A percentile compares a stretch with the other conserved stretches of the same genome.
These are phyloP conservation scores for Backusella circina DNA, from an alignment of 192 early-diverging fungal species.

Conservation along the genomic window DNA sequence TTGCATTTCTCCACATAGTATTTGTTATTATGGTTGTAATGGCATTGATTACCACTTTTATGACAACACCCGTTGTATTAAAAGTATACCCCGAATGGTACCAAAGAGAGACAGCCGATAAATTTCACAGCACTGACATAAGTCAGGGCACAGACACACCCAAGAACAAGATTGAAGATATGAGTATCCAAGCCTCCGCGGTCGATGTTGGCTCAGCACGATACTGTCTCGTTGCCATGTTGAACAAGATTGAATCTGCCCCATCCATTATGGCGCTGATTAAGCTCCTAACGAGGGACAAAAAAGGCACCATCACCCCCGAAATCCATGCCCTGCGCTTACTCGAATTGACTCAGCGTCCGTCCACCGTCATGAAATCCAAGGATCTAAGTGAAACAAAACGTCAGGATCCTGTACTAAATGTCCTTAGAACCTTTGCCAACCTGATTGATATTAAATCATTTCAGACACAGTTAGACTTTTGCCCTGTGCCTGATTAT, in stretches of 20 bases:
- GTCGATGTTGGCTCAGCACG: not conserved
- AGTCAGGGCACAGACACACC: not conserved
- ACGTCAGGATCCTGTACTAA: slow-evolving; percentile 71
- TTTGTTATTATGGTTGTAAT: slow-evolving; percentile 52
- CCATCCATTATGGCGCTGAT: slow-evolving; percentile 70
- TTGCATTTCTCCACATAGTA: slow-evolving; percentile 5
- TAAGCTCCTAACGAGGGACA: slow-evolving; percentile 38
- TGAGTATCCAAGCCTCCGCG: not conserved
- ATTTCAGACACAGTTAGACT: slow-evolving; percentile 57
- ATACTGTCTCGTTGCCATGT: slow-evolving; percentile 48
- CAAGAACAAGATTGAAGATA: slow-evolving; percentile 8
- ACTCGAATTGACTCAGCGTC: slow-evolving; percentile 73
- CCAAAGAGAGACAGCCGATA: slow-evolving; percentile 36
- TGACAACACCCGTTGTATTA: slow-evolving; percentile 77
- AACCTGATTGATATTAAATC: slow-evolving; percentile 59
- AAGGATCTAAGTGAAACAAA: slow-evolving; percentile 59
- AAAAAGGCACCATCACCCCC: slow-evolving; percentile 7
- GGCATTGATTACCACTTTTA: slow-evolving; percentile 71
- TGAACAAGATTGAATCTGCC: slow-evolving; percentile 62
- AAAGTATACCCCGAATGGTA: slow-evolving; percentile 72
- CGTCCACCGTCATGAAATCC: slow-evolving; percentile 78
- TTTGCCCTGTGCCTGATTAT: slow-evolving; percentile 66
- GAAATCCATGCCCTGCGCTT: slow-evolving; percentile 69
- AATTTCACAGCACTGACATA: not conserved
- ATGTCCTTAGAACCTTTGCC: slow-evolving; percentile 80